Base-by-base conservation (phyloP, 495 filamentous ascomycete genomes). In the Aspergillus egyptiacus region DNA sequence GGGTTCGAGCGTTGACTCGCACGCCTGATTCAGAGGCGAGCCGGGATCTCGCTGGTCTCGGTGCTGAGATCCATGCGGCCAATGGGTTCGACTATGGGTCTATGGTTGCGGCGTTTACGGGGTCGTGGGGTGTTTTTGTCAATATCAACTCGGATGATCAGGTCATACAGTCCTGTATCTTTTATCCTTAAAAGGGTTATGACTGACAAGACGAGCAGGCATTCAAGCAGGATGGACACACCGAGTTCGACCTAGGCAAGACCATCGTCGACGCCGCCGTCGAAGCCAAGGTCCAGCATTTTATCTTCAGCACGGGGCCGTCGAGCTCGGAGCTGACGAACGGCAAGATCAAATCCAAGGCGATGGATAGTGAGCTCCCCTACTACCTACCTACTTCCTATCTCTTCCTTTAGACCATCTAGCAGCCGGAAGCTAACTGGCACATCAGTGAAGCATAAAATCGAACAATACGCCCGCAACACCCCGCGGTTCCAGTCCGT, bases 61-160 rank as follows among this genome's bases (percentile, higher is more conserved):
- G 78, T 8, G 72, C 72, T 19, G 73, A 79, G 27, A 51, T 80
- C 7, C 67, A 77, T 7, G 33, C 58, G 18, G 74, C 58, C 22
- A 62, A 78, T 50, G 60, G 74, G 6, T 63, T 73, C 33, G 60
- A 70, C 31, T 42, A 3, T 1, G 43, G 50, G 0, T 25, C 56
- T 17, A 56, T 68, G 24, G 7, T 53, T 5, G 18, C 46, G 1
- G 65, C 58, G 11, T 64, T 68, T 31, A 19, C 35, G 14, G 56
- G 53, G 2, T 53, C 54, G 11, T 66, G 60, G 61, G 63, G 57
- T 5, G 54, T 50, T 2, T 68, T 63, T 50, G 53, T 61, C n/a
- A 68, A 66, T 46, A 63, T 55, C 18, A 66, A 68, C 34, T 61
- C 63, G 0, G 63, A 68, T 15, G 63, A 68, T 28, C 34, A 46